phyloP scores from a whole-genome alignment of 306 rosid genomes.

The Begonia peltatifolia region DNA sequence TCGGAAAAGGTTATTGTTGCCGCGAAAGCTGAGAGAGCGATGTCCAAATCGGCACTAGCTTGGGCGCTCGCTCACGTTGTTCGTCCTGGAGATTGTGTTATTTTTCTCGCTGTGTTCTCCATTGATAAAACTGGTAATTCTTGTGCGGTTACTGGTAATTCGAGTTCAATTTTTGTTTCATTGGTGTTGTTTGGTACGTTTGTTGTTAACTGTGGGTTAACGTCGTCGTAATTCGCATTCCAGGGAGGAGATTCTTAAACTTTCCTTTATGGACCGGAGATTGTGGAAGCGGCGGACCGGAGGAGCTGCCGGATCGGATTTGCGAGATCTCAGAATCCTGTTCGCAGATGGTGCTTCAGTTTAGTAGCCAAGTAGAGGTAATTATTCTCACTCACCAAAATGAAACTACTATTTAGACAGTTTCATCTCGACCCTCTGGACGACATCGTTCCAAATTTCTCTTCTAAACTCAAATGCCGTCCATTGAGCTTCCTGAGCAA shows the following conservation, averaged over 20 bases:
- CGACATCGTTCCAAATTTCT: not conserved
- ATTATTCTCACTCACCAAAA: slow-evolving; percentile 6
- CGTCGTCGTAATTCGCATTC: not conserved
- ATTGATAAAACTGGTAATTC: slow-evolving; percentile 37
- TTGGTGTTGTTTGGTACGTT: not conserved
- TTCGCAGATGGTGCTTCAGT: slow-evolving; percentile 87
- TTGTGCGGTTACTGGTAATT: not conserved
- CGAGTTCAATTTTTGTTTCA: not conserved
- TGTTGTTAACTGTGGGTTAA: not conserved
- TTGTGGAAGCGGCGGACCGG: slow-evolving; percentile 30
- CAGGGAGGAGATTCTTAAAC: slow-evolving; percentile 72
- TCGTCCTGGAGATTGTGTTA: slow-evolving; percentile 58
- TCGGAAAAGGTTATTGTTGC: slow-evolving; percentile 71
- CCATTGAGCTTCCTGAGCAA: too few species aligned
- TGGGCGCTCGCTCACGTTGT: slow-evolving; percentile 93
- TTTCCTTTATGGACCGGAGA: slow-evolving; percentile 49
- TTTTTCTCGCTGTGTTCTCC: slow-evolving; percentile 64
- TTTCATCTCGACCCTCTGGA: not conserved
- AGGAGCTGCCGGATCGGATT: slow-evolving; percentile 61
- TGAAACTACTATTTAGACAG: slow-evolving; percentile 8
- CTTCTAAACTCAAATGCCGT: too few species aligned
- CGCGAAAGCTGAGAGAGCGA: slow-evolving; percentile 63
- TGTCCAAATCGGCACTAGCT: slow-evolving; percentile 57
- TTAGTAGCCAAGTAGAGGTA: slow-evolving; percentile 77
- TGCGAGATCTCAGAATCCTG: slow-evolving; percentile 78